Percentiles rank a stretch among this genome's conserved stretches.
phyloP scores from a whole-genome alignment of 2,329 filamentous ascomycete species.

The Phyllosticta citrichinensis region DNA sequence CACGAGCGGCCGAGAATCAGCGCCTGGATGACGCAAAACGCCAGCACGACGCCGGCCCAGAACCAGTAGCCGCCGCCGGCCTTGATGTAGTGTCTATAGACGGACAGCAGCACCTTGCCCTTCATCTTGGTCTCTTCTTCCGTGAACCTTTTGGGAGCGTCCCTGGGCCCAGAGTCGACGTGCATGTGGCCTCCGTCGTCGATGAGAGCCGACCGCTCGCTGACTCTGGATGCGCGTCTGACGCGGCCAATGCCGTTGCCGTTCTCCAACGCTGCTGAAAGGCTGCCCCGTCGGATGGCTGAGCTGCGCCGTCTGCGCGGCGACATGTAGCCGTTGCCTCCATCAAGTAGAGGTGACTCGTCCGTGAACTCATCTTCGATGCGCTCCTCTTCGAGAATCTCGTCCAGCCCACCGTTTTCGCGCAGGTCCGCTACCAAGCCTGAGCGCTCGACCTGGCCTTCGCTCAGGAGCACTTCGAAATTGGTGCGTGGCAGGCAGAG shows the following conservation, averaged over 20 bases:
- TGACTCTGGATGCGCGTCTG: conserved; percentile 3
- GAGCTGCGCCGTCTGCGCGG: conserved; percentile 18
- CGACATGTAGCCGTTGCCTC: conserved; percentile 28
- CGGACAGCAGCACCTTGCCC: conserved; percentile 55
- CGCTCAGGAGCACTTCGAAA: conserved; percentile 62
- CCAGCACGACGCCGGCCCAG: conserved; percentile 44
- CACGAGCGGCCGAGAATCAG: conserved; percentile 48
- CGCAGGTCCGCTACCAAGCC: conserved; percentile 54
- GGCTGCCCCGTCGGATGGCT: background rate
- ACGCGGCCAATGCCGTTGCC: background rate
- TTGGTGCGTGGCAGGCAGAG: conserved; percentile 61
- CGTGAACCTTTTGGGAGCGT: conserved; percentile 57
- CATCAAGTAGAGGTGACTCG: conserved; percentile 21
- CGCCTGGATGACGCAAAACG: conserved; percentile 47
- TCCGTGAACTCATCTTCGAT: conserved; percentile 28
- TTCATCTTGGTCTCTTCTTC: conserved; percentile 65
- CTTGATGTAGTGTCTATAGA: conserved; percentile 60
- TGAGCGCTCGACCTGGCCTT: conserved; percentile 54
- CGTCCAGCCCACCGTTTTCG: conserved; percentile 30
- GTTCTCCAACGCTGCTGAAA: background rate
- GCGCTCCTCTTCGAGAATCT: conserved; percentile 37
- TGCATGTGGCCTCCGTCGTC: conserved; percentile 18
- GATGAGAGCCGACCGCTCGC: conserved; percentile 6
- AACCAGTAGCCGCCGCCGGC: conserved; percentile 54
- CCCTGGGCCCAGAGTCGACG: conserved; percentile 21